Base-by-base conservation (phyloP, 2,329 filamentous ascomycete species). In the Colletotrichum eremochloae region DNA sequence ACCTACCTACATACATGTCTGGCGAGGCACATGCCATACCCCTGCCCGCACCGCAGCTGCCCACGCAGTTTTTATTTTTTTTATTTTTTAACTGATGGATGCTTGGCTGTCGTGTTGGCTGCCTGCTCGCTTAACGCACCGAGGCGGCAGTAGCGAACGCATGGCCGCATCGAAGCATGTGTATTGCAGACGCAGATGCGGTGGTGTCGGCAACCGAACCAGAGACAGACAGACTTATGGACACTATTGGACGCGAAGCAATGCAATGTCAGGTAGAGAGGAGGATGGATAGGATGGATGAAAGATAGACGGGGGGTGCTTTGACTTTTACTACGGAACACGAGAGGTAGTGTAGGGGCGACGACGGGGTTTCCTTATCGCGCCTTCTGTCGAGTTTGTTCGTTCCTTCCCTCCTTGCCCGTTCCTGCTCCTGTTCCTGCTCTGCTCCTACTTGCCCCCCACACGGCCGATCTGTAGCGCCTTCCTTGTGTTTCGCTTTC, bases 1-100 rank as follows among this genome's bases (percentile, higher is more conserved):
- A 61, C 66, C 40, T 61, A 18, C 50, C 29, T 33, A 67, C 70
- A 18, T 61, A 61, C 66, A 46, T 61, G 24, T 56, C 29, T 33
- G 33, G 57, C n/a, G 46, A 33, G 33, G 24, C 24, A 24, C 24
- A 24, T 24, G 24, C 18, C 53, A 40, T 33, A 72, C 50, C 69
- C 69, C 60, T 72, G 66, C 53, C 31, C n/a, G 46, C 44, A 31
- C 18, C 24, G 24, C 24, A 24, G 24, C 24, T 24, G 24, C 24
- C 24, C 24, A 24, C 24, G 24, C 24, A 24, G 24, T 24, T 24
- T 24, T 24, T 24, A 24, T 24, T 24, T 1, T 1, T 24, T 24
- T 24, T 24, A 24, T 24, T 24, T 24, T 24, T 24, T 24, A 24
- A 24, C 1, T 24, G 24, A 24, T 24, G 24, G 24, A 31, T 31